Evolutionary conservation across 164 flowering plant genomes (phyloP), one percentile per base, ranked within the genome.

Genomic region (Taxillus chinensis): DNA sequence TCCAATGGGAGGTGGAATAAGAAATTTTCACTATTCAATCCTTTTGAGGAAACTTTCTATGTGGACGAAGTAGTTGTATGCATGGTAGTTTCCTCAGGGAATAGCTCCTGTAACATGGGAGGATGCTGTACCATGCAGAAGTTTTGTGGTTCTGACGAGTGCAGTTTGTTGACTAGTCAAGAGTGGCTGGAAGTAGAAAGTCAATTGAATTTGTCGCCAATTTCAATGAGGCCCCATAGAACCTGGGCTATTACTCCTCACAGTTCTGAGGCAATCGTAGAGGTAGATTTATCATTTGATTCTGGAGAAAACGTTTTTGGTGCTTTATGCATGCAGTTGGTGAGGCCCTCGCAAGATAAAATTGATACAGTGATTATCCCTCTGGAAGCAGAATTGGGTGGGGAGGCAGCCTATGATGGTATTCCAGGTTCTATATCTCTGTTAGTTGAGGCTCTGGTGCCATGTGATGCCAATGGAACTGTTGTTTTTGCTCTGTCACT

Each of bases 211-310:
- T 27, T 27, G 27, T 27, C 27, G 27, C 27, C 27, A 27, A 27
- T 27, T 27, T 27, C 74, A 12, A 60, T 87, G 64, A 85, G 75
- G 72, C 89, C 90, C 40, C 77, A 63, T 62, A 56, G 64, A 40
- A 78, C 69, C 61, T 91, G 95, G 96, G 80, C 75, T 63, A 69
- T 91, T 64, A 72, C 59, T 68, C 81, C 95, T 67, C 77, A 61
- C 17, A 69, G 71, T 55, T 68, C 74, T 71, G 90, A 77, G 64
- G 65, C 74, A 39, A 57, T 85, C 57, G 61, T 85, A 16, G 93
- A 85, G 59, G 65, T 83, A 39, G 79, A 86, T 41, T 65, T 85
- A 52, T 68, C 80, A 37, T 60, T 70, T 57, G 75, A 70, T 53
- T 63, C 67, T 9, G 66, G 71, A 48, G 87, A 81, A 14, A 73